Evolutionary conservation across 1,139 yeast species (phyloP).

Genomic region (Geotrichum candidum): DNA sequence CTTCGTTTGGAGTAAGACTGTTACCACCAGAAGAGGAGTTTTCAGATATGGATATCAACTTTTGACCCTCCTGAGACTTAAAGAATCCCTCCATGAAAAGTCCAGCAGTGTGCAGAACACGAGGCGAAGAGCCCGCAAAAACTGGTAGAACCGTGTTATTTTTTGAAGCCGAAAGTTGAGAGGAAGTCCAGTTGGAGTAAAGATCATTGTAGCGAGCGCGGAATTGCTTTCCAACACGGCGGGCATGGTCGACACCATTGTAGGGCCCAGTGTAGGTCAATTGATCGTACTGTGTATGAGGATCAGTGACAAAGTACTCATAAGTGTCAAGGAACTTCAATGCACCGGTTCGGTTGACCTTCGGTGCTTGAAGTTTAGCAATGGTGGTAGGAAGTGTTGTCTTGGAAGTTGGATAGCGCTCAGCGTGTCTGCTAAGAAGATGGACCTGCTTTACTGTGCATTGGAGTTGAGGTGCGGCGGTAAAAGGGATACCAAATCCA

Average conservation of each 20-base stretch:
- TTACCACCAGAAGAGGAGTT: slow-evolving; percentile 13
- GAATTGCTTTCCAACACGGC: slow-evolving; percentile 14
- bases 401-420: slow-evolving; percentile 20
- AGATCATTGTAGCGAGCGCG: slow-evolving; percentile 15
- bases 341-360: slow-evolving; percentile 15
- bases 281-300: slow-evolving; percentile 17
- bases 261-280: slow-evolving; percentile 21
- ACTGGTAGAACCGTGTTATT: slow-evolving; percentile 10
- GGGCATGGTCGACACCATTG: slow-evolving; percentile 18
- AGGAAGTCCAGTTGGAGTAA: not conserved
- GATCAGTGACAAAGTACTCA: slow-evolving; percentile 14
- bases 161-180: not conserved
- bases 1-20: slow-evolving; percentile 17
- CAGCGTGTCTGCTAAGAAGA: slow-evolving; percentile 21
- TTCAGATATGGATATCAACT: slow-evolving; percentile 15
- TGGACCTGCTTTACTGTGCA: slow-evolving; percentile 22
- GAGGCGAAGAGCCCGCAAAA: slow-evolving; percentile 18
- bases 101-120: slow-evolving; percentile 21
- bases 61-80: slow-evolving; percentile 5
- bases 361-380: slow-evolving; percentile 13
- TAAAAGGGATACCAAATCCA: slow-evolving; percentile 33
- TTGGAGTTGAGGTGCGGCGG: slow-evolving; percentile 23
- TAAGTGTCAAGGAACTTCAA: slow-evolving; percentile 19
- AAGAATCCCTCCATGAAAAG: slow-evolving; percentile 19
- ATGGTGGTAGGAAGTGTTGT: slow-evolving; percentile 14